Evolutionary conservation across 192 early-diverging fungal genomes (phyloP).

Genomic region (Linnemannia zychae): DNA sequence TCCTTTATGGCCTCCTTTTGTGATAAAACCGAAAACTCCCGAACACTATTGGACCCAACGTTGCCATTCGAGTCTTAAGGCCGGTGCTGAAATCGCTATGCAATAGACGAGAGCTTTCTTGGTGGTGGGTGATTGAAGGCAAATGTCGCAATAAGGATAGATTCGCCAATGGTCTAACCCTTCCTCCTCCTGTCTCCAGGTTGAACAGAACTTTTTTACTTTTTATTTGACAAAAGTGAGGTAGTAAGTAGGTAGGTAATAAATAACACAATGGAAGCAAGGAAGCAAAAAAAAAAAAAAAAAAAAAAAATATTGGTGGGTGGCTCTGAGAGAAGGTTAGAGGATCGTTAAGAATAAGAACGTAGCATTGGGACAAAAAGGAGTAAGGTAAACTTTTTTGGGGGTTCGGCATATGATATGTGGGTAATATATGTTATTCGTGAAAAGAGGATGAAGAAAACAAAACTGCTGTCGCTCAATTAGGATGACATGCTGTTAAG

Average conservation of each 20-base stretch:
- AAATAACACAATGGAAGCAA: background rate
- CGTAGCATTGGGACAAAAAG: background rate
- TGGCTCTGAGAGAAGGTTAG: background rate
- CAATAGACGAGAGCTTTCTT: too few species aligned
- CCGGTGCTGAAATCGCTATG: too few species aligned
- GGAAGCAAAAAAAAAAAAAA: background rate
- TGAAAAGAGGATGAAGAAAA: background rate
- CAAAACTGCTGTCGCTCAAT: background rate
- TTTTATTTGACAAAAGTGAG: background rate
- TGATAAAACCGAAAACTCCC: too few species aligned
- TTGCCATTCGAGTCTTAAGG: too few species aligned
- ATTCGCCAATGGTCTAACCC: too few species aligned
- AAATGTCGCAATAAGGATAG: too few species aligned
- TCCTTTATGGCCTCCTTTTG: too few species aligned
- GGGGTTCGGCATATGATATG: background rate
- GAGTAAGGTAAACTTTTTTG: background rate
- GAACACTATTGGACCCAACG: too few species aligned
- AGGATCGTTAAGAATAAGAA: background rate
- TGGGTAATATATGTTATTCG: background rate
- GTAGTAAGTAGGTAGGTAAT: background rate
- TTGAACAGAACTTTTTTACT: background rate
- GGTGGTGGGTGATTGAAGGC: too few species aligned
- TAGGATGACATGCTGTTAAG: background rate
- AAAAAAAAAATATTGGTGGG: too few species aligned
- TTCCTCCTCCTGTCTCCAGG: too few species aligned